Percentiles rank a stretch among this genome's conserved stretches.
These are phyloP conservation scores for Myrica gale DNA, from an alignment of 306 rosid species.

Conservation along the genomic window DNA sequence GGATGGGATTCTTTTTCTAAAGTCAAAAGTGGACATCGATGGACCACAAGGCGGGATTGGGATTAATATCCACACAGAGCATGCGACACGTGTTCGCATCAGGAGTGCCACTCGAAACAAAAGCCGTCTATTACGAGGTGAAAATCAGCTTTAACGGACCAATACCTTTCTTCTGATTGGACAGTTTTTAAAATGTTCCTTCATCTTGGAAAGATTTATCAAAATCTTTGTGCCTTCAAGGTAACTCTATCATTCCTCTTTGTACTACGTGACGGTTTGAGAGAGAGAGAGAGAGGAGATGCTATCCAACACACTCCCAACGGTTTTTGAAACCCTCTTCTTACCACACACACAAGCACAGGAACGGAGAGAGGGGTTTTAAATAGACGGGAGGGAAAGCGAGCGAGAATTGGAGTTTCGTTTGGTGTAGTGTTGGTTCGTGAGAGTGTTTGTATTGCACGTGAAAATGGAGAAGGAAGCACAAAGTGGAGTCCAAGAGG, in stretches of 20 bases:
- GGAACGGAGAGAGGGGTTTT: too few relatives aligned
- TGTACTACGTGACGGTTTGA: slow-evolving; percentile 21
- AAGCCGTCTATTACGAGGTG: not conserved
- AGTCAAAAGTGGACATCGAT: not conserved
- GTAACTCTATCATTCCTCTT: slow-evolving; percentile 19
- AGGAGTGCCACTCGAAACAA: too few relatives aligned
- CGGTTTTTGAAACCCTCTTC: slow-evolving; percentile 13
- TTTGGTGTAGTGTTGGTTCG: not conserved
- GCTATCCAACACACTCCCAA: slow-evolving; percentile 18
- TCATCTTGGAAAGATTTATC: not conserved
- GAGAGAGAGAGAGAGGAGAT: not conserved
- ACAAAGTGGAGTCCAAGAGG: slow-evolving; percentile 43
- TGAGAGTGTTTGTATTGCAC: not conserved
- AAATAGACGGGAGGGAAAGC: not conserved
- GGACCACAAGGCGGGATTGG: not conserved
- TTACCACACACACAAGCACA: slow-evolving; percentile 9
- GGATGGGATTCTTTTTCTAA: too few relatives aligned
- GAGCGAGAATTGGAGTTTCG: not conserved
- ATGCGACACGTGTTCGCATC: not conserved
- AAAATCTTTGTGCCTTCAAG: not conserved
- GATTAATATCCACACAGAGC: not conserved
- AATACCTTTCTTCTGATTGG: not conserved
- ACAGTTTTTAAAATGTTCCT: not conserved
- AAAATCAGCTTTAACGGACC: slow-evolving; percentile 4
- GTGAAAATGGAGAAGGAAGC: slow-evolving; percentile 36